Percentiles rank a stretch among this genome's conserved stretches.
phyloP scores from a whole-genome alignment of 805 yeast genomes.

The Brettanomyces sp. region DNA sequence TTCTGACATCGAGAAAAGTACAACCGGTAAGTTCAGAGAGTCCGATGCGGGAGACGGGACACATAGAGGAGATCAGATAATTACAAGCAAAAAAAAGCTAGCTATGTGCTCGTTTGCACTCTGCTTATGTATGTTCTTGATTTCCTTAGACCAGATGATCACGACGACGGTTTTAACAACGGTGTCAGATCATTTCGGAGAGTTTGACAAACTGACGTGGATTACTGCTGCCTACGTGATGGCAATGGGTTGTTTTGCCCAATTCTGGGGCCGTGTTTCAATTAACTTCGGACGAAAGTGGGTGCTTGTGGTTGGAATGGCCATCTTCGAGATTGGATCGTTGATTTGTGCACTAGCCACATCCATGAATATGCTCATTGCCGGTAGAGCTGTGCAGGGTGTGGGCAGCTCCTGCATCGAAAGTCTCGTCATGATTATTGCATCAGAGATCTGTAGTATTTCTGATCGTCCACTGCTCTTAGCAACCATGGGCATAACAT shows the following conservation, averaged over 20 bases:
- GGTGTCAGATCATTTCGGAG: conserved; percentile 39
- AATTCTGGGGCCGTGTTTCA: conserved; percentile 48
- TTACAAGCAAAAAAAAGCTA: conserved; percentile 7
- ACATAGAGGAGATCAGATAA: conserved; percentile 13
- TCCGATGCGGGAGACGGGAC: conserved; percentile 25
- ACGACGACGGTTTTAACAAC: conserved; percentile 41
- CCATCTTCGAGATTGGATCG: conserved; percentile 55
- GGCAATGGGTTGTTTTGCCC: conserved; percentile 42
- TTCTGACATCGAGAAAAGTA: no score
- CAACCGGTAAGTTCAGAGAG: conserved; percentile 19
- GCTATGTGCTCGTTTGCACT: conserved; percentile 9
- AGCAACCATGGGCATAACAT: conserved; percentile 31
- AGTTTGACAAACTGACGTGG: conserved; percentile 51
- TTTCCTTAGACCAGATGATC: conserved; percentile 54
- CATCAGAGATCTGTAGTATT: conserved; percentile 45
- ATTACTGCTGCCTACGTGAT: conserved; percentile 44
- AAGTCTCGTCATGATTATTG: conserved; percentile 44
- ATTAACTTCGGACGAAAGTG: conserved; percentile 49
- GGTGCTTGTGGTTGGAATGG: conserved; percentile 36
- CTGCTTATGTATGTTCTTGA: conserved; percentile 13
- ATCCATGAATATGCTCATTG: conserved; percentile 53
- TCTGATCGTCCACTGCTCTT: conserved; percentile 29
- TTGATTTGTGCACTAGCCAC: conserved; percentile 45
- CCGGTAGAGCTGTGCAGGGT: conserved; percentile 65
- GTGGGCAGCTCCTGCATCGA: conserved; percentile 67